These are phyloP conservation scores for Pichia sp. DNA, from an alignment of 1,139 yeast species.

Conservation along the genomic window DNA sequence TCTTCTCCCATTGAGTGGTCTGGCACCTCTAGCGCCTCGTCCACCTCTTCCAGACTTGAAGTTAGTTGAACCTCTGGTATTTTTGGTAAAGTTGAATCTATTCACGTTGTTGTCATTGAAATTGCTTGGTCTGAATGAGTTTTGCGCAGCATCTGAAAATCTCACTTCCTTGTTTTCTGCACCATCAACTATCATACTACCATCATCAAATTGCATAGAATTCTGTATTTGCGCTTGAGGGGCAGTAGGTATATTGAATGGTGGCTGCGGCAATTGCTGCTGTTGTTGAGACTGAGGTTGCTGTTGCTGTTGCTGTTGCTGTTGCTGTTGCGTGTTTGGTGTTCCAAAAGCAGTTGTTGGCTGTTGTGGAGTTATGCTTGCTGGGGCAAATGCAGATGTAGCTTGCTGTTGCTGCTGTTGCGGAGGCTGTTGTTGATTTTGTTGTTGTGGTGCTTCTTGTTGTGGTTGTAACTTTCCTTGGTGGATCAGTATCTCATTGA, in stretches of 20 bases:
- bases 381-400: background rate
- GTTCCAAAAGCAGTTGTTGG: background rate
- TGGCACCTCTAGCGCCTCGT: slow-evolving; percentile 1
- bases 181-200: slow-evolving; percentile 6
- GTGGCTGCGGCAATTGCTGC: background rate
- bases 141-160: slow-evolving; percentile 10
- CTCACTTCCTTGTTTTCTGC: slow-evolving; percentile 11
- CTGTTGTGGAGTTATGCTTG: background rate
- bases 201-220: background rate
- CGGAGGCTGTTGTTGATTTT: slow-evolving; percentile 24
- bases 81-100: slow-evolving; percentile 12
- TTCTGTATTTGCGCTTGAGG: background rate
- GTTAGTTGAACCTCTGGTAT: slow-evolving; percentile 1
- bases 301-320: background rate
- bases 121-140: slow-evolving; percentile 1
- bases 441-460: slow-evolving; percentile 20
- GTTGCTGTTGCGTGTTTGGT: background rate
- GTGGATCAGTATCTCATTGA: slow-evolving; percentile 36
- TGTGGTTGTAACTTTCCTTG: slow-evolving; percentile 5
- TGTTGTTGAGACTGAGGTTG: background rate
- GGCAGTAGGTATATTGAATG: slow-evolving; percentile 9
- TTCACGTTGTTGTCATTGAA: background rate
- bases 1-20: slow-evolving; percentile 7
- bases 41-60: slow-evolving; percentile 14
- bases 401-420: slow-evolving; percentile 12